Percentiles rank a stretch among this genome's conserved stretches.
Conservation (phyloP, 805 yeast species). For the Alloascoidea hylecoeti region DNA sequence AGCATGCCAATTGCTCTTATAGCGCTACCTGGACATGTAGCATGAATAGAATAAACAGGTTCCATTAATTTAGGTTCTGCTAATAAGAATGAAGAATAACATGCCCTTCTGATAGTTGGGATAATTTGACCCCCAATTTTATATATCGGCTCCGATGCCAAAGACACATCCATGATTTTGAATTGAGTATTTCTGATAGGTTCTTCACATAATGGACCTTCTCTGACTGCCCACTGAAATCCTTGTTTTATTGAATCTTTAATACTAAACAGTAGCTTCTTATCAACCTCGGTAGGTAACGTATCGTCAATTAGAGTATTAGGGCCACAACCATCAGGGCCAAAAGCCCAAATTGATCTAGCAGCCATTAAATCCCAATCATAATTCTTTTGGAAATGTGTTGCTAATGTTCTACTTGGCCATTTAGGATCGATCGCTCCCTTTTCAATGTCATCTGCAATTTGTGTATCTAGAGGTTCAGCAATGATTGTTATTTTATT, state of each 20-base stretch:
- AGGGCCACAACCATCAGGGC: slow-evolving; percentile 40
- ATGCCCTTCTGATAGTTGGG: slow-evolving; percentile 74
- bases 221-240: slow-evolving; percentile 68
- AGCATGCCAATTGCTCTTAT: slow-evolving; percentile 33
- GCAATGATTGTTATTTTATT: slow-evolving; percentile 57
- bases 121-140: slow-evolving; percentile 58
- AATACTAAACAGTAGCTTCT: slow-evolving; percentile 24
- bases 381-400: slow-evolving; percentile 38
- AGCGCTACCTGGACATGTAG: slow-evolving; percentile 36
- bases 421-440: slow-evolving; percentile 23
- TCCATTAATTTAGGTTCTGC: slow-evolving; percentile 74
- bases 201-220: slow-evolving; percentile 91
- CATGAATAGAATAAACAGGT: slow-evolving; percentile 54
- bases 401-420: slow-evolving; percentile 32
- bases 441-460: slow-evolving; percentile 40
- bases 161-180: slow-evolving; percentile 44
- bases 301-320: slow-evolving; percentile 59
- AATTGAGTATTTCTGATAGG: slow-evolving; percentile 59
- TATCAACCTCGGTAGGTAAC: slow-evolving; percentile 55
- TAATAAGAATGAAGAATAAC: slow-evolving; percentile 64
- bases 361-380: slow-evolving; percentile 80
- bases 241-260: slow-evolving; percentile 58
- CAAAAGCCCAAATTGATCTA: slow-evolving; percentile 69
- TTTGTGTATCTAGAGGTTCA: slow-evolving; percentile 48
- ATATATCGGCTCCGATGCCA: slow-evolving; percentile 32